Base-by-base conservation (phyloP, 1,284 basidiomycete species). In the Ceraceosorus bombacis region DNA sequence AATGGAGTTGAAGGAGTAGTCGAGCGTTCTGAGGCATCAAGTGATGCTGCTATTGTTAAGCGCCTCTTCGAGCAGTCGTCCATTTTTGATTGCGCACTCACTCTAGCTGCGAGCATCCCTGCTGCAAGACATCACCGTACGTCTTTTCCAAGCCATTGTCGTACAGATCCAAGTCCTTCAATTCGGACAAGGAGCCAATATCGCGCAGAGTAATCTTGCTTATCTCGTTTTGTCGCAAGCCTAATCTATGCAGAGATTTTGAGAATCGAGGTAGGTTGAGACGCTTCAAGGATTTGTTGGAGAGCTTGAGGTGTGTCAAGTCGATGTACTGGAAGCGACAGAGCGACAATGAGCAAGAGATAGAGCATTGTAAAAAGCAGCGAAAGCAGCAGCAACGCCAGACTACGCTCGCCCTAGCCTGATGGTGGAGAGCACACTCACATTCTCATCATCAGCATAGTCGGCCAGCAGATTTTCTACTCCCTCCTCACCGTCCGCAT, bases 1-100 rank as follows among this genome's bases (percentile, higher is more conserved):
- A 54, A 97, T 81, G 53, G 94, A 83, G 80, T 98, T 98, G 83
- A 96, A 98, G 1, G 93, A 97, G 40, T 96, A 81, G 80, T 98
- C 95, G 53, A 98, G 81, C 3, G 84, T 81, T 51, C 92, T 95
- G 64, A 15, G 17, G 37, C 37, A 27, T 27, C 27, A 27, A 27
- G 27, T 27, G 27, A 27, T 27, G 27, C 27, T 27, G 27, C 27
- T 15, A 10, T 10, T 10, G 10, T 46, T 46, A 15, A 46, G 43
- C 43, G 43, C 43, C 43, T 4, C 2, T 27, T 27, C 2, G 43
- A 46, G 4, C 43, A 46, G 43, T 10, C 43, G n/a, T 41, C 39
- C 36, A 53, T 9, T 13, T 9, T 17, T 55, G 41, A 17, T 43
- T 49, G 27, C 27, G 27, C 53, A 82, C 88, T 71, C 79, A 91